A percentile compares a stretch with the other conserved stretches of the same genome.
Conservation (phyloP, 768 basidiomycete genomes). For the Collybiopsis luxurians region DNA sequence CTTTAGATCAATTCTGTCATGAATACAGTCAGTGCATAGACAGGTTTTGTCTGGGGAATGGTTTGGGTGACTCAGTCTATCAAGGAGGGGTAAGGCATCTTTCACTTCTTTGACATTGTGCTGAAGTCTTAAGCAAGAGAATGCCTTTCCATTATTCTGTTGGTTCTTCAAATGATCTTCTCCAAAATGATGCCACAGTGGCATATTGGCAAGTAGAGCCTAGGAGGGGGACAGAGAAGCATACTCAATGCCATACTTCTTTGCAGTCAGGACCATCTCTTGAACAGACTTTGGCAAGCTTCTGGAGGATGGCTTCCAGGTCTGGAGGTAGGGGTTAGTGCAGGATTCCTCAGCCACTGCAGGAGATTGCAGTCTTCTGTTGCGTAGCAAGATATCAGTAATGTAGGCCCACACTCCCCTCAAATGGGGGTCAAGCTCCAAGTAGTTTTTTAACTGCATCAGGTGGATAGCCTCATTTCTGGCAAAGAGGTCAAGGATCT, state of each 20-base stretch:
- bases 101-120: conserved; percentile 1
- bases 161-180: not conserved
- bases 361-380: not conserved
- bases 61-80: not conserved
- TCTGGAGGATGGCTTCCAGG: not conserved
- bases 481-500: conserved; percentile 8
- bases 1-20: not conserved
- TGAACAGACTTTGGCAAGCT: not conserved
- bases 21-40: conserved; percentile 4
- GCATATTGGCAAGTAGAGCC: not conserved
- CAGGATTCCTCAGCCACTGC: not conserved
- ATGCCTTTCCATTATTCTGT: conserved; percentile 1
- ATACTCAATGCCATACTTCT: conserved; percentile 8
- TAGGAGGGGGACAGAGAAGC: not conserved
- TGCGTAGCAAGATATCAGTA: not conserved
- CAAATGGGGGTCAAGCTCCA: not conserved
- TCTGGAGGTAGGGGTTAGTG: conserved; percentile 7
- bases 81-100: not conserved
- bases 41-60: not conserved
- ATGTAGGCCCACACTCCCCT: not conserved
- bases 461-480: conserved; percentile 10
- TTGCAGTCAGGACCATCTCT: not conserved
- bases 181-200: conserved; percentile 13
- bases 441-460: conserved; percentile 7
- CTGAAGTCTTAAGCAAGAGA: conserved; percentile 1